Evolutionary conservation across 2,329 filamentous ascomycete genomes (phyloP), one percentile per base, ranked within the genome.

Genomic region (Beauveria scarabaeidicola): DNA sequence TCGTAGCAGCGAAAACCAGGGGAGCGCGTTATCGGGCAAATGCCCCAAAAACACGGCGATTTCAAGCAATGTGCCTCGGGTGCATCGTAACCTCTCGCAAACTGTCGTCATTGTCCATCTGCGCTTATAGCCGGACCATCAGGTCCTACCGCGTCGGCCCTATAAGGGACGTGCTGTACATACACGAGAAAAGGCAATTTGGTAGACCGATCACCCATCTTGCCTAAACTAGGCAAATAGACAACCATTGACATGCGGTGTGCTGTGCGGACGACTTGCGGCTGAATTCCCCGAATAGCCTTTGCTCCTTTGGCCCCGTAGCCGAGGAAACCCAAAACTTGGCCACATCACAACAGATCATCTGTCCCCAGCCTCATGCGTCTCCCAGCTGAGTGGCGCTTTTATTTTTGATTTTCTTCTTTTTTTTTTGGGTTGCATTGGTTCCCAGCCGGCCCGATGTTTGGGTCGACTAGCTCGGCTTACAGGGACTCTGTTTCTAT

Each of bases 131-230:
- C 23, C 46, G 15, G 13, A 29, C 46, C 25, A 25, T 11, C 47
- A 51, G 9, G 27, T 50, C 48, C 21, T 13, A 21, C 7, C 13
- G 4, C 25, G n/a, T 52, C 38, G 6, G 23, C 17, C 51, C n/a
- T 43, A 38, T 41, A 17, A 7, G 38, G 40, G 38, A 54, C 52
- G 52, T 54, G 52, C 52, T 44, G 38, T 54, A 54, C 40, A 44
- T 54, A 44, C 52, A 54, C 52, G 52, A 44, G 38, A 29, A 54
- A 54, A 52, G 52, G 17, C 15, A 41, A 53, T 53, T 53, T 23
- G 38, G 51, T 53, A 38, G 36, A 43, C 21, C 51, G 36, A 15
- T n/a, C n/a, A 19, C 47, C 17, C 9, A 46, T 21, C 19, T 23
- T 23, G 15, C 43, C 43, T 13, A 23, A 25, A 46, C 13, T 36